Evolutionary conservation across 768 basidiomycete species (phyloP).

Genomic region (Mycena epipterygia): DNA sequence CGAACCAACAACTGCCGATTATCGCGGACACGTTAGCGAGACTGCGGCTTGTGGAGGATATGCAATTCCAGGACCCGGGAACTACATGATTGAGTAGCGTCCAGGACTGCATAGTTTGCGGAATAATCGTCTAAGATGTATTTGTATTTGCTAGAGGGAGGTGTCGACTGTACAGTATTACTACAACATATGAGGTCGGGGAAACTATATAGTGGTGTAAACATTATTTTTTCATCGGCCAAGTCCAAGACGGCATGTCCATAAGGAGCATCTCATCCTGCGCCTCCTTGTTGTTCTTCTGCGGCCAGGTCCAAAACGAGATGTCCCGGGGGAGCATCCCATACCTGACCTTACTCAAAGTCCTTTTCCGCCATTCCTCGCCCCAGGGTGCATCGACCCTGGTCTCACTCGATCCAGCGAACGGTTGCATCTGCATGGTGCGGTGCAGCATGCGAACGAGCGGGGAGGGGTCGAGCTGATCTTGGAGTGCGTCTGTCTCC

Average conservation of each 20-base stretch:
- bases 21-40: background rate
- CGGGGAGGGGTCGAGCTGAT: constrained; percentile 16
- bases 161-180: too few relatives aligned
- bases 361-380: constrained; percentile 1
- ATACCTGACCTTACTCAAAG: background rate
- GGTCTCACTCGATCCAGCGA: background rate
- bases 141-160: too few relatives aligned
- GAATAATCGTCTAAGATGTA: background rate
- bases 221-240: too few relatives aligned
- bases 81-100: too few relatives aligned
- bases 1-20: background rate
- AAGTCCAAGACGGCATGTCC: background rate
- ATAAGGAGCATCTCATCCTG: constrained; percentile 27
- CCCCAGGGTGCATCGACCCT: constrained; percentile 6
- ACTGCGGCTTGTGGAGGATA: background rate
- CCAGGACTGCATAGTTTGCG: too few relatives aligned
- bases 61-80: too few relatives aligned
- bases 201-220: too few relatives aligned
- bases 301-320: too few relatives aligned
- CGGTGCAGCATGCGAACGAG: constrained; percentile 23
- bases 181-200: too few relatives aligned
- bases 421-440: constrained; percentile 12
- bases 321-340: constrained; percentile 24
- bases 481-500: background rate
- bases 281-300: too few relatives aligned